Conservation (phyloP, 306 rosid genomes). For the Casuarina equisetifolia region DNA sequence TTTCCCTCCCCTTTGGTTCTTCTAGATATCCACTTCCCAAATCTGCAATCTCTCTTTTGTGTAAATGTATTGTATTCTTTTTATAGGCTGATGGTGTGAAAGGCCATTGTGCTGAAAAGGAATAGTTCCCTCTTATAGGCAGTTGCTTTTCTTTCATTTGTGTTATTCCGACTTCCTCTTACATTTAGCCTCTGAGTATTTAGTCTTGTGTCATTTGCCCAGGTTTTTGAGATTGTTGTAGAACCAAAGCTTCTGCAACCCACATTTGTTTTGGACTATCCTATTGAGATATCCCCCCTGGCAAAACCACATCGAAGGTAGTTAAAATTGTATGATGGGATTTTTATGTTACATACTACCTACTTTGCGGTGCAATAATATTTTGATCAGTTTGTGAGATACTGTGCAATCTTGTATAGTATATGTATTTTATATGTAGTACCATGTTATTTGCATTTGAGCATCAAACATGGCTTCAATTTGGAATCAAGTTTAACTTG, state of each 20-base stretch:
- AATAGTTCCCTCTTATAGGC: constrained; percentile 6
- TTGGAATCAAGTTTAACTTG: constrained; percentile 5
- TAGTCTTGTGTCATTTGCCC: constrained; percentile 23
- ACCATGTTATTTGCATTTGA: not conserved
- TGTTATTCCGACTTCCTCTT: constrained; percentile 25
- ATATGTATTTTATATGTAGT: not conserved
- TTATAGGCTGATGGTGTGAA: constrained; percentile 3
- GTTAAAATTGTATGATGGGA: constrained; percentile 26
- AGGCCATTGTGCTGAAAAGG: constrained; percentile 8
- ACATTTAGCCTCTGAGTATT: constrained; percentile 25
- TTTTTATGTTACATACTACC: constrained; percentile 10
- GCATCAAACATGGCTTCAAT: not conserved
- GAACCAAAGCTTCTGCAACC: constrained; percentile 96
- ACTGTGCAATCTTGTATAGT: not conserved
- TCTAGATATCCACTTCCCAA: not conserved
- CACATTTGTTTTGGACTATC: constrained; percentile 95
- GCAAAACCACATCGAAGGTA: constrained; percentile 98
- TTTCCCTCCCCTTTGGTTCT: not conserved
- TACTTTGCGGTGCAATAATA: constrained; percentile 8
- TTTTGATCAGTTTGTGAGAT: not conserved
- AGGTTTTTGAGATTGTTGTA: constrained; percentile 86
- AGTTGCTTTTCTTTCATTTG: constrained; percentile 5
- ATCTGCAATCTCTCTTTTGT: not conserved
- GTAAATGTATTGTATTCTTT: constrained; percentile 17
- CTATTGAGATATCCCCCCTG: constrained; percentile 91